Evolutionary conservation across 768 basidiomycete species (phyloP), one percentile per base, ranked within the genome.

Genomic region (Serendipita sp.): DNA sequence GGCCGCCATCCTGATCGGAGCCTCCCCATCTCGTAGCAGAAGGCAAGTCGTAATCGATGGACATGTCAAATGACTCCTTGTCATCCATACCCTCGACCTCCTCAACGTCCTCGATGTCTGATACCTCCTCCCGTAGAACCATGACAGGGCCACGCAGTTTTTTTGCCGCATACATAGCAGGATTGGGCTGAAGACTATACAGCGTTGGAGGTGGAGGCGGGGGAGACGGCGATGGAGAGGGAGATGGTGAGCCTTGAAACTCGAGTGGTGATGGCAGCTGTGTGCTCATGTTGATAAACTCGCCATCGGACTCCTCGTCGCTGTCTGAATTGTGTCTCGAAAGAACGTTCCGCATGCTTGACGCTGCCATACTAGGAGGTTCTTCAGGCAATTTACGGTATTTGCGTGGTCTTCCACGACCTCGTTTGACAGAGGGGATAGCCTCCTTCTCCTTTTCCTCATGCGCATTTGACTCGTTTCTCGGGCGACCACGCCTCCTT

Each of bases 91-190:
- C 20, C 31, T 58, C 53, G 22, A 24, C 16, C 31, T 58, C 53
- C 28, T 58, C 53, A 11, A 20, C 31, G 7, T 58, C 53, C 30
- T 58, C 53, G 17, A 58, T n/a, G 31, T 58, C 53, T 22, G 53
- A 58, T 24, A 58, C 31, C 53, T 58, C 53, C 30, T 58, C 53
- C 13, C 53, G 53, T 11, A 58, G 53, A 20, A 58, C 53, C 53
- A 58, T 58, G 20, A 58, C 53, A 9, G 53, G 53, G 3, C 53
- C 53, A 4, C 53, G 53, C 3, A 58, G 53, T 33, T 58, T 58
- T n/a, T 58, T 58, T 11, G 53, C 53, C 53, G 53, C 53, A 58
- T 28, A 58, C 53, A 58, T 58, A 9, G 53, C 53, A 7, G 53
- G 53, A 31, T 58, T 58, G 17, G 53, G 53, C 24, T 58, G 53